Evolutionary conservation across 192 early-diverging fungal genomes (phyloP).

Genomic region (Spizellomyces punctatus): DNA sequence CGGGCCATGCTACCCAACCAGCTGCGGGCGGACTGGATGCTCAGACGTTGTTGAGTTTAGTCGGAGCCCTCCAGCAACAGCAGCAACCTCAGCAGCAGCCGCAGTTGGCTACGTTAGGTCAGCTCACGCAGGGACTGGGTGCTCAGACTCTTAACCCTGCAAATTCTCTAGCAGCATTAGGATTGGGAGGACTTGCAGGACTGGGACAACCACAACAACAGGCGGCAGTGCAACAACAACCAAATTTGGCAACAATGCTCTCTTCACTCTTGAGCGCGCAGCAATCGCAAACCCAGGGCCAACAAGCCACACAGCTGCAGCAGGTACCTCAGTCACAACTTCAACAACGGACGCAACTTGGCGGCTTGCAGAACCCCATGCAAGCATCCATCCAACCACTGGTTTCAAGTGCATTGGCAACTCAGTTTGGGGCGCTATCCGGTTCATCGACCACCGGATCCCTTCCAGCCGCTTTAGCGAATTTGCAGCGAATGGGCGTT

Average conservation of each 20-base stretch:
- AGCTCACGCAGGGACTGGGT: constrained; percentile 30
- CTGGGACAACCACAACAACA: constrained; percentile 27
- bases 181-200: constrained; percentile 26
- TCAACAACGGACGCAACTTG: too few relatives aligned
- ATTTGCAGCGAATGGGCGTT: too few relatives aligned
- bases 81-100: constrained; percentile 37
- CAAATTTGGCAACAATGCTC: constrained; percentile 22
- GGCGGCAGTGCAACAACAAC: constrained; percentile 10
- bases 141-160: constrained; percentile 3
- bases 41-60: constrained; percentile 9
- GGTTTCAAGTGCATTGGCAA: too few relatives aligned
- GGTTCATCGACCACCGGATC: too few relatives aligned
- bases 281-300: constrained; percentile 8
- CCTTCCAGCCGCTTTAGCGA: too few relatives aligned
- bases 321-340: too few relatives aligned
- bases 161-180: constrained; percentile 15
- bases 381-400: too few relatives aligned
- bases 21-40: constrained; percentile 18
- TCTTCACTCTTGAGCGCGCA: constrained; percentile 9
- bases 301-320: too few relatives aligned
- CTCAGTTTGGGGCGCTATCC: too few relatives aligned
- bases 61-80: constrained; percentile 24
- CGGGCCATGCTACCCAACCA: constrained; percentile 19
- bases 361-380: too few relatives aligned
- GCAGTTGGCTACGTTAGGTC: constrained; percentile 5